Evolutionary conservation across 2,329 filamentous ascomycete genomes (phyloP), one percentile per base, ranked within the genome.

Genomic region (Phymatotrichopsis omnivora): DNA sequence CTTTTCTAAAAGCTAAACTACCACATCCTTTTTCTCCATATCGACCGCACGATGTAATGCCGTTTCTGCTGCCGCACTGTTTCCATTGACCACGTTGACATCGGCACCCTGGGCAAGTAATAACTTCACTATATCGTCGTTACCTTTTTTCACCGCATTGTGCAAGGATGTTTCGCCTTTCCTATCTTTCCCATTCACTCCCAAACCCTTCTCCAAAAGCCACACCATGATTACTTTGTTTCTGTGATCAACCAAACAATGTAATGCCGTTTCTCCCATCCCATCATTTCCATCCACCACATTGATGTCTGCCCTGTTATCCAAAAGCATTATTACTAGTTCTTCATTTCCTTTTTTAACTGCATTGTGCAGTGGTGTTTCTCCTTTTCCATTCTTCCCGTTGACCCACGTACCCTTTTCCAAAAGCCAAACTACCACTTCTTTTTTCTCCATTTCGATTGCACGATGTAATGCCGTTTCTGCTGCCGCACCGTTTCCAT

Each of bases 161-260:
- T 53, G 51, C 10, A 53, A 35, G 23, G 51, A 35, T 16, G 49
- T 53, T 24, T 52, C 33, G 17, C 49, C 49, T n/a, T 50, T 41
- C 8, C 45, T 33, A 17, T 49, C 51, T 27, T 43, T 41, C n/a
- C 36, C 40, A 16, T 35, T 29, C 28, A 41, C 25, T 17, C 51
- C 47, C 25, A 37, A 45, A 3, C 38, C 36, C 12, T 32, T 40
- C 10, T 29, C 35, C 7, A 51, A 29, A 16, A 51, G n/a, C n/a
- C n/a, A n/a, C n/a, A n/a, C n/a, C n/a, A 45, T 33, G 24, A 46
- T 25, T 17, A 24, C 17, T 17, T 35, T n/a, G 19, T 29, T 31
- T 23, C 45, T 45, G 25, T 45, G 29, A 12, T 25, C 24, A 8
- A 23, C 40, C 10, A 46, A 45, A 17, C 17, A 35, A 20, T 52